Evolutionary conservation across 371 early-diverging fungal genomes (phyloP).

Genomic region (Zancudomyces culisetae): DNA sequence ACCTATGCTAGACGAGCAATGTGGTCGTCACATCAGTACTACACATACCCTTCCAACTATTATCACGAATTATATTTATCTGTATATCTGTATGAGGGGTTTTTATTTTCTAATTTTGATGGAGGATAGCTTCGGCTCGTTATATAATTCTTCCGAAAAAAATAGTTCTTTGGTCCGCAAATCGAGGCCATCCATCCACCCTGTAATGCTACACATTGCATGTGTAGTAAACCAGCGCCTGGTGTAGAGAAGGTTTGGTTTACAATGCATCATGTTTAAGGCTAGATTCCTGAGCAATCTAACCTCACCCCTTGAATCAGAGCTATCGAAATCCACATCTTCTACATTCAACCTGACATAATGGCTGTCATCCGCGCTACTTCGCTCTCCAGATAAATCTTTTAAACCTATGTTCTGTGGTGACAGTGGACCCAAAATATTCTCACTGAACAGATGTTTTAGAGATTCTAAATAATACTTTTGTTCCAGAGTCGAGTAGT

Average conservation of each 20-base stretch:
- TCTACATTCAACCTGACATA: not conserved
- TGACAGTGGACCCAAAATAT: not conserved
- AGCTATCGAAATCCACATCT: not conserved
- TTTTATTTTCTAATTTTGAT: too few species aligned
- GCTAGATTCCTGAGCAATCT: not conserved
- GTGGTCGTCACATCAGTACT: too few species aligned
- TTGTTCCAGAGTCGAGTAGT: constrained; percentile 11
- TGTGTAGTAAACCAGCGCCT: not conserved
- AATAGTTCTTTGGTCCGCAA: not conserved
- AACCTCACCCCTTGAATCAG: not conserved
- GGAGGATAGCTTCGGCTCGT: too few species aligned
- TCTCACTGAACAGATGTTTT: not conserved
- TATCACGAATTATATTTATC: too few species aligned
- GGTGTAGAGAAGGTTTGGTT: not conserved
- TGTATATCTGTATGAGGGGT: too few species aligned
- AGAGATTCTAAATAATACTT: not conserved
- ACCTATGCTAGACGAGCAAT: too few species aligned
- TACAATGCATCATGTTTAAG: not conserved
- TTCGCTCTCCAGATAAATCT: not conserved
- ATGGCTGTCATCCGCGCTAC: not conserved
- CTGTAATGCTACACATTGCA: not conserved
- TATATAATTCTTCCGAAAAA: constrained; percentile 1
- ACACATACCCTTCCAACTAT: too few species aligned
- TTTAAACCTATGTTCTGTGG: not conserved
- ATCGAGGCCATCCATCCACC: constrained; percentile 1